Conservation (phyloP, 1,284 basidiomycete species). For the Malassezia japonica region DNA sequence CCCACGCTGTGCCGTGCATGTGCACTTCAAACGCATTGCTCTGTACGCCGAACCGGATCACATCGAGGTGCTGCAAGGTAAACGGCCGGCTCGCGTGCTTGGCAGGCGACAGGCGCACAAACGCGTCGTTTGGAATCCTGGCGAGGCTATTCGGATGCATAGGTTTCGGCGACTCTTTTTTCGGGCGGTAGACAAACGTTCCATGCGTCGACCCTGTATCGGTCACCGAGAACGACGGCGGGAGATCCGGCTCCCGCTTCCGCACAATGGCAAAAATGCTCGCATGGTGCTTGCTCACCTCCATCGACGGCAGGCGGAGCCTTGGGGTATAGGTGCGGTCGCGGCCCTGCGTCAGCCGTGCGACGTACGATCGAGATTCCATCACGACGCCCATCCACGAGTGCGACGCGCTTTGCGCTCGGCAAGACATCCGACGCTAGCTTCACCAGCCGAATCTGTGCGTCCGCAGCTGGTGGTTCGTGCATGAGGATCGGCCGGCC, state of each 20-base stretch:
- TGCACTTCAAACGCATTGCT: slow-evolving; percentile 18
- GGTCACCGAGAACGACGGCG: slow-evolving; percentile 11
- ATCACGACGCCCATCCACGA: slow-evolving; percentile 14
- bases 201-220: slow-evolving; percentile 25
- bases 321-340: slow-evolving; percentile 22
- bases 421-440: slow-evolving; percentile 19
- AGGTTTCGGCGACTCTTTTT: not conserved
- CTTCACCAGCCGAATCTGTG: slow-evolving; percentile 22
- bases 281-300: slow-evolving; percentile 27
- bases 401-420: slow-evolving; percentile 12
- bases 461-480: not conserved
- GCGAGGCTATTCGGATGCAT: not conserved
- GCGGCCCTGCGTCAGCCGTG: slow-evolving; percentile 12
- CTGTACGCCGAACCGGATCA: slow-evolving; percentile 15
- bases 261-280: slow-evolving; percentile 15
- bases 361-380: slow-evolving; percentile 12
- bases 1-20: slow-evolving; percentile 8
- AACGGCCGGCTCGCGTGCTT: slow-evolving; percentile 18
- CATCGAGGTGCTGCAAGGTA: slow-evolving; percentile 11
- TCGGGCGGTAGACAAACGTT: slow-evolving; percentile 10
- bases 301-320: slow-evolving; percentile 23
- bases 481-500: too few relatives aligned
- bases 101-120: slow-evolving; percentile 11
- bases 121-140: not conserved
- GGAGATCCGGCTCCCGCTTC: not conserved